A percentile compares a stretch with the other conserved stretches of the same genome.
Evolutionary conservation across 2,329 filamentous ascomycete species (phyloP).

Genomic region (Fusarium secorum): DNA sequence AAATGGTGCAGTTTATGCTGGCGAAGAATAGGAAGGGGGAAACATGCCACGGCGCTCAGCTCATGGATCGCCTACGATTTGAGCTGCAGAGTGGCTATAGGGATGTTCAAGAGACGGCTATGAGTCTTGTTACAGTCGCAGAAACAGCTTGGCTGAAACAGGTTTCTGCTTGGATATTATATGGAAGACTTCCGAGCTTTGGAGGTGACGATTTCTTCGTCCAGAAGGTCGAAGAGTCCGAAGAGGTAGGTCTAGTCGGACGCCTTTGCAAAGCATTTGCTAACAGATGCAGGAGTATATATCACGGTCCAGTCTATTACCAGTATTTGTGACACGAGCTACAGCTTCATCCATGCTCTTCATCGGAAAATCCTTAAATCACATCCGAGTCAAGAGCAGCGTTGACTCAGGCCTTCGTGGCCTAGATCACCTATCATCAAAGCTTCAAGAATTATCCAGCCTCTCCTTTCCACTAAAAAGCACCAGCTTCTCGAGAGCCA

Average conservation of each 20-base stretch:
- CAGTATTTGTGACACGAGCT: constrained; percentile 77
- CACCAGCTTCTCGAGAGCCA: constrained; percentile 72
- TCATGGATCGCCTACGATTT: constrained; percentile 79
- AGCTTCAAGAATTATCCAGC: constrained; percentile 72
- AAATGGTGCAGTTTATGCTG: constrained; percentile 73
- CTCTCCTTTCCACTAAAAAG: constrained; percentile 78
- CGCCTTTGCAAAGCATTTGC: not conserved
- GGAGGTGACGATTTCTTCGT: constrained; percentile 91
- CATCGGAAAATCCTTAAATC: constrained; percentile 87
- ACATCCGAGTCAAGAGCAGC: constrained; percentile 70
- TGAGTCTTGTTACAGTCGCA: constrained; percentile 76
- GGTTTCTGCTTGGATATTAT: constrained; percentile 87
- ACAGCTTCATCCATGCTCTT: constrained; percentile 88
- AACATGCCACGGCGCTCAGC: constrained; percentile 69
- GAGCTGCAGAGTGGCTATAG: constrained; percentile 88
- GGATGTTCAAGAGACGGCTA: constrained; percentile 81
- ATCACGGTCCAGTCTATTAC: constrained; percentile 68
- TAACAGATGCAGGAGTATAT: constrained; percentile 60
- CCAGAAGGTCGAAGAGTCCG: constrained; percentile 55
- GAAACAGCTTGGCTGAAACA: constrained; percentile 94
- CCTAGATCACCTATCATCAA: constrained; percentile 69
- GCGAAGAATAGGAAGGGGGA: constrained; percentile 45
- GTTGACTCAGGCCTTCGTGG: constrained; percentile 57
- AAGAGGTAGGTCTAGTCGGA: constrained; percentile 49
- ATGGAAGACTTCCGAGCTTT: constrained; percentile 81